A percentile compares a stretch with the other conserved stretches of the same genome.
phyloP scores from a whole-genome alignment of 2,329 filamentous ascomycete genomes.

The Plectosphaerella sp. region DNA sequence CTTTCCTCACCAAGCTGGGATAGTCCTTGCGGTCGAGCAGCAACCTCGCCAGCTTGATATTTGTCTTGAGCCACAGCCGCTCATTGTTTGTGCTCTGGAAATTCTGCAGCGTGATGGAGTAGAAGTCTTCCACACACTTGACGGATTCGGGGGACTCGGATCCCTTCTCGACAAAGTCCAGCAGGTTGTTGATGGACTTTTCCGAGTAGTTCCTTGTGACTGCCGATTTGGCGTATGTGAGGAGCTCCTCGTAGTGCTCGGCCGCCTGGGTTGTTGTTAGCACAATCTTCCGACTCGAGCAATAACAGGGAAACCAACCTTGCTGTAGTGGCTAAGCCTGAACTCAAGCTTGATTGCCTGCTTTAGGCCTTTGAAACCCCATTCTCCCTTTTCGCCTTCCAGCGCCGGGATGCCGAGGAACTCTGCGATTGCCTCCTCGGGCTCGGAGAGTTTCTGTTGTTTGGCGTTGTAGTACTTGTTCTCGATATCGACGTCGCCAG shows the following conservation, averaged over 20 bases:
- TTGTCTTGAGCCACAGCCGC: slow-evolving; percentile 94
- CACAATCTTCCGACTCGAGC: background rate
- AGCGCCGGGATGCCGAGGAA: slow-evolving; percentile 84
- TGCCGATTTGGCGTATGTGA: slow-evolving; percentile 95
- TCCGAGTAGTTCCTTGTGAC: slow-evolving; percentile 98
- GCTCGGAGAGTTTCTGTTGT: slow-evolving; percentile 84
- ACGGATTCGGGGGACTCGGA: slow-evolving; percentile 63
- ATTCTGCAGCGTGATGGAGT: slow-evolving; percentile 85
- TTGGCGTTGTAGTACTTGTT: slow-evolving; percentile 99
- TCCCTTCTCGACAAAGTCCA: slow-evolving; percentile 96
- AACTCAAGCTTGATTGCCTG: slow-evolving; percentile 98
- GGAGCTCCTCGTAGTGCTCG: slow-evolving; percentile 87
- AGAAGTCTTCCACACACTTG: slow-evolving; percentile 89
- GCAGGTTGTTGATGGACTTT: slow-evolving; percentile 99
- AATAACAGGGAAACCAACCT: slow-evolving; percentile 44
- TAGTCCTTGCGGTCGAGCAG: slow-evolving; percentile 93
- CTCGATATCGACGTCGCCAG: slow-evolving; percentile 88
- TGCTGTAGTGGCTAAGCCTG: slow-evolving; percentile 80
- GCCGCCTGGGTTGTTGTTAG: slow-evolving; percentile 57
- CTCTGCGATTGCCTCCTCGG: slow-evolving; percentile 83
- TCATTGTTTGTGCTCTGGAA: slow-evolving; percentile 99
- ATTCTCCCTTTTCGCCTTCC: slow-evolving; percentile 91
- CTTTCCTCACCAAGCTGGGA: slow-evolving; percentile 70
- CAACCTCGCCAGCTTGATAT: slow-evolving; percentile 90
- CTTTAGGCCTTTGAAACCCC: slow-evolving; percentile 97